These are phyloP conservation scores for Ogataea siamensis DNA, from an alignment of 805 yeast species.

Conservation along the genomic window DNA sequence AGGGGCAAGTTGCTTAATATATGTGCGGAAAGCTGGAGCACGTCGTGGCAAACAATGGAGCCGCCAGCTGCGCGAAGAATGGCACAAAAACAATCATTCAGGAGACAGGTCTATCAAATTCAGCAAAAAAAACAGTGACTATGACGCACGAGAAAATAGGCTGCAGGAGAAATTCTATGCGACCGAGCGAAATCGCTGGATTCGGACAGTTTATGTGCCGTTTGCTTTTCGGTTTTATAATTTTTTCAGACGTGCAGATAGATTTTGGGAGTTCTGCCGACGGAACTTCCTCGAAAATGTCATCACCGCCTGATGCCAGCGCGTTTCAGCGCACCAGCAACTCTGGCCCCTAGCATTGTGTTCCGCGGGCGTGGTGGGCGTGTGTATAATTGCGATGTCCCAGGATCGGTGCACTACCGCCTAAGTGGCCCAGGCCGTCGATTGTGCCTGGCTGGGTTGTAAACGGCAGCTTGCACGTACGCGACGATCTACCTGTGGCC, in stretches of 20 bases:
- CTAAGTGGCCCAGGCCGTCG: background rate
- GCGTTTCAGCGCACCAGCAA: too few relatives aligned
- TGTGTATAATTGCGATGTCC: too few relatives aligned
- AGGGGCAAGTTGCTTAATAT: constrained; percentile 3
- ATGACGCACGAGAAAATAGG: background rate
- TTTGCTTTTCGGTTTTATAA: background rate
- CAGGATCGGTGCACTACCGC: background rate
- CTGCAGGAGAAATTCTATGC: background rate
- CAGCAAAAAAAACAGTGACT: constrained; percentile 4
- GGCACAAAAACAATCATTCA: constrained; percentile 7
- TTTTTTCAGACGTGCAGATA: background rate
- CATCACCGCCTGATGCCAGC: background rate
- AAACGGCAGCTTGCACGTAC: too few relatives aligned
- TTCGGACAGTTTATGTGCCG: constrained; percentile 1
- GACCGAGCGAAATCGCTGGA: background rate
- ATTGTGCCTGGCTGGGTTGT: too few relatives aligned
- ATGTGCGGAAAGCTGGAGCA: background rate
- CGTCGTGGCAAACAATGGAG: constrained; percentile 3
- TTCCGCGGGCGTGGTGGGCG: too few relatives aligned
- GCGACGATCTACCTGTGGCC: too few relatives aligned
- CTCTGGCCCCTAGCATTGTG: too few relatives aligned
- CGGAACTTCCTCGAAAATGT: background rate
- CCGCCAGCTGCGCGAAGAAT: constrained; percentile 11
- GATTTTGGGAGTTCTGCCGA: background rate
- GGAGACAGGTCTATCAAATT: constrained; percentile 7